phyloP scores from a whole-genome alignment of 805 yeast genomes.

The Suhomyces tanzawaensis region DNA sequence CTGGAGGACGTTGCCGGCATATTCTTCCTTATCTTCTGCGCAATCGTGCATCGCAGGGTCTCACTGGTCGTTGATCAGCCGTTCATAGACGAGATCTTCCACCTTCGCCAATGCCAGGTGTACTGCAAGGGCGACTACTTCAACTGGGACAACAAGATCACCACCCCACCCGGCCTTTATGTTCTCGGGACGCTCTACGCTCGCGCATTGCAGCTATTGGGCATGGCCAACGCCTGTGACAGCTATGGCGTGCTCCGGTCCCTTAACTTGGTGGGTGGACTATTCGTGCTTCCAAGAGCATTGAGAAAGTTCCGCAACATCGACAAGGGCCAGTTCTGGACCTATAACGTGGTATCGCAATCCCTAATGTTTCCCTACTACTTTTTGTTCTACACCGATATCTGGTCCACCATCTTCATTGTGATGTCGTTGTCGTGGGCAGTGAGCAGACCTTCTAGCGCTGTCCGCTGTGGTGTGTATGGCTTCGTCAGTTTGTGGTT shows the following conservation, averaged over 20 bases:
- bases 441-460: constrained; percentile 22
- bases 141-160: constrained; percentile 85
- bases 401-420: constrained; percentile 81
- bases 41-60: constrained; percentile 10
- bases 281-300: constrained; percentile 49
- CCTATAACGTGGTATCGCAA: constrained; percentile 39
- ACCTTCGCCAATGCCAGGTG: constrained; percentile 70
- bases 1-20: not conserved
- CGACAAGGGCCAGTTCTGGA: constrained; percentile 20
- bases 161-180: constrained; percentile 96
- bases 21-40: constrained; percentile 11
- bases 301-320: constrained; percentile 24
- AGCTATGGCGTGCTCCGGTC: constrained; percentile 27
- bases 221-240: constrained; percentile 17
- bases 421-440: constrained; percentile 52
- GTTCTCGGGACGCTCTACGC: constrained; percentile 40
- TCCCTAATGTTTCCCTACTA: constrained; percentile 77
- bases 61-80: constrained; percentile 23
- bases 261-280: constrained; percentile 68
- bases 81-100: constrained; percentile 79
- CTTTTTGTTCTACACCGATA: constrained; percentile 85
- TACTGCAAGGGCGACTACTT: constrained; percentile 61
- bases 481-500: constrained; percentile 67
- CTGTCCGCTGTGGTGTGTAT: constrained; percentile 45
- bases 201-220: constrained; percentile 35